Evolutionary conservation across 1,139 yeast species (phyloP).

Genomic region (Dujonia santamariae): DNA sequence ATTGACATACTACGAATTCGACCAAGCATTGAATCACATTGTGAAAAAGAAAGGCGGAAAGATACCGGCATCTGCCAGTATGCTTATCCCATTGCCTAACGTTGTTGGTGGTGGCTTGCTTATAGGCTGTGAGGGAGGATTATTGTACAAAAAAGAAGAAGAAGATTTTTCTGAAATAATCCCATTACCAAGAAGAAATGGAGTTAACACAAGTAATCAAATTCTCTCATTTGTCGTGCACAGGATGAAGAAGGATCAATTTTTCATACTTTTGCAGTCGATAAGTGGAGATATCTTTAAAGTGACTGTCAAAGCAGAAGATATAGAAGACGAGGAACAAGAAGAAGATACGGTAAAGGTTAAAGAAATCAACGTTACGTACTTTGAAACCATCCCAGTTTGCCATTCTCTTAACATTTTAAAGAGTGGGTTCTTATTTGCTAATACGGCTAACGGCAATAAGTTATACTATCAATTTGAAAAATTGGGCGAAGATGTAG

Average conservation of each 20-base stretch:
- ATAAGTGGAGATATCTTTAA: conserved; percentile 78
- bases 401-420: conserved; percentile 57
- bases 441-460: conserved; percentile 61
- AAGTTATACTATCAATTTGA: conserved; percentile 74
- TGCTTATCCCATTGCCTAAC: conserved; percentile 33
- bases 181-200: conserved; percentile 41
- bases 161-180: conserved; percentile 18
- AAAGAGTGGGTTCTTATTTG: conserved; percentile 73
- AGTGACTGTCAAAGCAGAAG: conserved; percentile 44
- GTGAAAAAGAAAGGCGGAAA: conserved; percentile 42
- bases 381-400: conserved; percentile 74
- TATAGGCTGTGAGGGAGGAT: conserved; percentile 33
- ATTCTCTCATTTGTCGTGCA: conserved; percentile 64
- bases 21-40: conserved; percentile 79
- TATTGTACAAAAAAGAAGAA: conserved; percentile 21
- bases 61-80: conserved; percentile 23
- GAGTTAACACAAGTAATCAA: conserved; percentile 8
- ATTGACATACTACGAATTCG: conserved; percentile 74
- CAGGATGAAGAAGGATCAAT: conserved; percentile 52
- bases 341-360: conserved; percentile 20
- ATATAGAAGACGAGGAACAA: conserved; percentile 26
- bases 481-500: conserved; percentile 45
- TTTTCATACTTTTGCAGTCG: conserved; percentile 72
- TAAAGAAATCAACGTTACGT: conserved; percentile 32
- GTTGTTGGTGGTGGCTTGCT: conserved; percentile 34